These are phyloP conservation scores for Scorias spongiosa DNA, from an alignment of 2,329 filamentous ascomycete genomes.

Conservation along the genomic window DNA sequence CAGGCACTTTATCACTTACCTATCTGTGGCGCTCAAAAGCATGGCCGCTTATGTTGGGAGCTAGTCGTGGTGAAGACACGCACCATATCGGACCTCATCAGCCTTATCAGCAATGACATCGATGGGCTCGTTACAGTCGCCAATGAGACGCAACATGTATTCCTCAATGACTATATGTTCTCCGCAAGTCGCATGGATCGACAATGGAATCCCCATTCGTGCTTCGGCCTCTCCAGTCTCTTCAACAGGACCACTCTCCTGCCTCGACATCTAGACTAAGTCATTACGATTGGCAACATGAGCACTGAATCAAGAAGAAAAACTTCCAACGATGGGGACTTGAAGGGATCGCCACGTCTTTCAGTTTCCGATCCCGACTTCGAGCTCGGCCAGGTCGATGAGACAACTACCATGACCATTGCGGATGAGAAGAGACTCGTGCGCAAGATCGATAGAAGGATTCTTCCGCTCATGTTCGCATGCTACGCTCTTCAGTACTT, in stretches of 20 bases:
- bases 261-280: neutral
- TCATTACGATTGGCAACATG: neutral
- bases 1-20: neutral
- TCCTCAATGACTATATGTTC: neutral
- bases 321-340: neutral
- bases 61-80: neutral
- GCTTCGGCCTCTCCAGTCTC: neutral
- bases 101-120: neutral
- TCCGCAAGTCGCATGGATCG: neutral
- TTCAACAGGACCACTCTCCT: neutral
- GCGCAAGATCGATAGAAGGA: slow-evolving; percentile 26
- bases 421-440: slow-evolving; percentile 14
- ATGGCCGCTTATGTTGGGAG: neutral
- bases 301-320: neutral
- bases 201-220: neutral
- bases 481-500: slow-evolving; percentile 27
- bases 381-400: neutral
- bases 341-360: neutral
- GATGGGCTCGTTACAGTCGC: neutral
- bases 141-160: neutral
- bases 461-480: slow-evolving; percentile 25
- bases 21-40: neutral
- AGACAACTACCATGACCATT: slow-evolving; percentile 5
- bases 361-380: neutral
- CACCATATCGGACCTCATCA: neutral